Percentiles rank a stretch among this genome's conserved stretches.
Conservation (phyloP, 306 rosid genomes). For the Ormosia emarginata region DNA sequence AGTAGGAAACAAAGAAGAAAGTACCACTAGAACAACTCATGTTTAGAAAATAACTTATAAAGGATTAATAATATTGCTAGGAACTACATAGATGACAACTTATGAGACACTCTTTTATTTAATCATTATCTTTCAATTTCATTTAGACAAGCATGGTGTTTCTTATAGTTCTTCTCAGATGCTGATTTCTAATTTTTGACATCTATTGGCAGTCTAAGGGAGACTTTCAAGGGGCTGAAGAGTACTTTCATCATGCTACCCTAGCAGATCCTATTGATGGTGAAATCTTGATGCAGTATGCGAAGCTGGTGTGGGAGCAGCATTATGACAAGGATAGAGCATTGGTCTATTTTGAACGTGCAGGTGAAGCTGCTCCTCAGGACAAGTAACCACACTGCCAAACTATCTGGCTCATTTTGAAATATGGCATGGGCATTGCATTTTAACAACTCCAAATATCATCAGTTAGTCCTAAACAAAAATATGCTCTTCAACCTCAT, state of each 20-base stretch:
- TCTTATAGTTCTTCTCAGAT: background rate
- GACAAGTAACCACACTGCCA: constrained; percentile 54
- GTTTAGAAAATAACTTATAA: too few relatives aligned
- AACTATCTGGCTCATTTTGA: background rate
- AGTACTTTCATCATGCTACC: constrained; percentile 60
- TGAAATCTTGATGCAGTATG: constrained; percentile 60
- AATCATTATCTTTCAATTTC: background rate
- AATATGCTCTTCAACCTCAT: background rate
- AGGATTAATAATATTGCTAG: too few relatives aligned
- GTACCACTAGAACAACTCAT: too few relatives aligned
- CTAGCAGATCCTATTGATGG: constrained; percentile 71
- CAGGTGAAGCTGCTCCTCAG: constrained; percentile 55
- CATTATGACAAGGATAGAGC: constrained; percentile 69
- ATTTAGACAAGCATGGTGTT: background rate
- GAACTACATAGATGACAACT: background rate
- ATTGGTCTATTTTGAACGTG: constrained; percentile 62
- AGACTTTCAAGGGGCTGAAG: constrained; percentile 70
- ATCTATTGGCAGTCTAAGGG: constrained; percentile 65
- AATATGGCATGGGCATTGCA: background rate
- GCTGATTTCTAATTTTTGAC: constrained; percentile 6
- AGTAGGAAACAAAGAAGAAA: background rate
- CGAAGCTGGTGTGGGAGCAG: constrained; percentile 70
- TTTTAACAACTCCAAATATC: background rate
- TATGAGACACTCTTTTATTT: background rate
- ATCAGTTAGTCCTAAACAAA: background rate